Percentiles rank a stretch among this genome's conserved stretches.
These are phyloP conservation scores for Colletotrichum sp. DNA, from an alignment of 2,329 filamentous ascomycete genomes.

Conservation along the genomic window DNA sequence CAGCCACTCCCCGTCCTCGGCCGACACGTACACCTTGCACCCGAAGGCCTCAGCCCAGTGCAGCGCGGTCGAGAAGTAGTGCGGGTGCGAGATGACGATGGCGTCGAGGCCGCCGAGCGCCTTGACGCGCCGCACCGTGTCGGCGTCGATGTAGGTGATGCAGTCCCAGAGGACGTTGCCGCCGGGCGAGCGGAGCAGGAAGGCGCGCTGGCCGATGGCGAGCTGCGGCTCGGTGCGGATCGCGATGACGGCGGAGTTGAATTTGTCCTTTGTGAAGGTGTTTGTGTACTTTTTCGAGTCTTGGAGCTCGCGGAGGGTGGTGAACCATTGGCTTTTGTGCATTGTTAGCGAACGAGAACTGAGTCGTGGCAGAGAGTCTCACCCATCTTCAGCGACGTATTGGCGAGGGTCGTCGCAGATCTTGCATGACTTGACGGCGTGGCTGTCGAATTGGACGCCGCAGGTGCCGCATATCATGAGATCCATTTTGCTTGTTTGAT, in stretches of 20 bases:
- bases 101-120: constrained; percentile 69
- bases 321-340: constrained; percentile 66
- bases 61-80: constrained; percentile 80
- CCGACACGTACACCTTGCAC: constrained; percentile 73
- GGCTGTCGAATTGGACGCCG: constrained; percentile 69
- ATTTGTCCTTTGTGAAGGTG: constrained; percentile 51
- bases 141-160: constrained; percentile 70
- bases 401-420: constrained; percentile 80
- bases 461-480: constrained; percentile 69
- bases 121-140: constrained; percentile 64
- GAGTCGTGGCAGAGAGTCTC: not conserved
- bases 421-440: constrained; percentile 60
- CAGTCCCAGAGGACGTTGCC: constrained; percentile 86
- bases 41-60: constrained; percentile 74
- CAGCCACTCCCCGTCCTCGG: constrained; percentile 71
- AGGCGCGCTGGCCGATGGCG: constrained; percentile 77
- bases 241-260: constrained; percentile 49
- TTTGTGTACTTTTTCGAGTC: constrained; percentile 52
- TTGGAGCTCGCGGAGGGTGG: constrained; percentile 56
- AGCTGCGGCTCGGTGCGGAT: constrained; percentile 62
- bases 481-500: not conserved
- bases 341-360: not conserved
- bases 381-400: constrained; percentile 58
- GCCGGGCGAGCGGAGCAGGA: constrained; percentile 67
- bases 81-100: constrained; percentile 81